Base-by-base conservation (phyloP, 495 filamentous ascomycete genomes). In the Daldinia loculata region DNA sequence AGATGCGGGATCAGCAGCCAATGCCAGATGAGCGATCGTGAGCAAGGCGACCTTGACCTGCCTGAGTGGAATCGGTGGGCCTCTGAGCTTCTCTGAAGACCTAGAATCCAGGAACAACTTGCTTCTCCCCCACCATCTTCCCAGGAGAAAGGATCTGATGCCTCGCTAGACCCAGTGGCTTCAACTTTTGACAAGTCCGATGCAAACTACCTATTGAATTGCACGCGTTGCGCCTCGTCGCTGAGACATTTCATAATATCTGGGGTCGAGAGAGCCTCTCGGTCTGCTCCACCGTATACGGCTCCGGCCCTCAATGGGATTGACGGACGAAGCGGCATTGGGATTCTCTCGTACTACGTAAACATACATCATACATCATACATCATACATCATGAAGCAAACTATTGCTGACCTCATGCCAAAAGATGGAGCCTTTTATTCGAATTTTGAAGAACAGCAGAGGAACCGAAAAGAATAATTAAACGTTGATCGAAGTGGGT, bases 11-110 rank as follows among this genome's bases (percentile, higher is more conserved):
- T 72, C 70, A 68, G 51, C 70, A 72, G 19, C 70, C 70, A 72
- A 72, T 72, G 70, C 65, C 48, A 72, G 70, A 72, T 72, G 70
- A 61, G 56, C 60, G 70, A 72, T 72, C 70, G 70, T 64, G 63
- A 67, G 39, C 69, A 67, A 64, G 69, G 56, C 45, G 59, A 56
- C 34, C 34, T 41, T 41, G 26, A 55, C 26, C 26, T 24, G 48
- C 26, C 50, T n/a, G 24, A 12, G 53, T 59, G 63, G 53, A 51
- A 39, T 39, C 17, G 39, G 36, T 65, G 65, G 64, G 61, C 53
- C 61, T 50, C 39, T 45, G 56, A 61, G 29, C 27, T 68, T 50
- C 38, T 60, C 43, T 48, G 19, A 50, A 12, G 38, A 55, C 22
- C 63, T 17, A 45, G 48, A 27, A 27, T 63, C 29, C 24, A 61